Percentiles rank a stretch among this genome's conserved stretches.
Evolutionary conservation across 106 monocot genomes (phyloP).

Genomic region (Dactylorhiza incarnata): DNA sequence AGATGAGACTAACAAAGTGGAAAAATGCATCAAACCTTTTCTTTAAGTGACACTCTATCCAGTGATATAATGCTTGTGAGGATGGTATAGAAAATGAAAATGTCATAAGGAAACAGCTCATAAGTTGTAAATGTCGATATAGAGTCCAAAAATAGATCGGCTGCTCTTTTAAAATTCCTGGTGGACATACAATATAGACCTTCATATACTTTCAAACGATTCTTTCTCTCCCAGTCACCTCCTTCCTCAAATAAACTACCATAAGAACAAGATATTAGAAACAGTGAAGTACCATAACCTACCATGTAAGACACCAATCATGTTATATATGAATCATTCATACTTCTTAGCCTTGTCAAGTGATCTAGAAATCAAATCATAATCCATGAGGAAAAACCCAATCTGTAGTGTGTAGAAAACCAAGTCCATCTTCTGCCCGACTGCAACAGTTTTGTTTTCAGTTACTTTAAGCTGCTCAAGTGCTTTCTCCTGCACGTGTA

Average conservation of each 20-base stretch:
- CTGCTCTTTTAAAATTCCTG: conserved; percentile 90
- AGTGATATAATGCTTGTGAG: conserved; percentile 85
- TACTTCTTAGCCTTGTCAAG: conserved; percentile 99
- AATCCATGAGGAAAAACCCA: conserved; percentile 94
- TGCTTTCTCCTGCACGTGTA: conserved; percentile 70
- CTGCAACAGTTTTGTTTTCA: conserved; percentile 97
- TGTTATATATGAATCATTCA: not conserved
- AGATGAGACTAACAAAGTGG: not conserved
- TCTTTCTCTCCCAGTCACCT: conserved; percentile 99
- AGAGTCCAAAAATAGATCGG: conserved; percentile 80
- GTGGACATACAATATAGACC: conserved; percentile 93
- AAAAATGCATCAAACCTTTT: conserved; percentile 50
- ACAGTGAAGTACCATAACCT: not conserved
- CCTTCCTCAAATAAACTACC: conserved; percentile 98
- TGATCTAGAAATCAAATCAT: conserved; percentile 82
- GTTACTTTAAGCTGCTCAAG: conserved; percentile 94
- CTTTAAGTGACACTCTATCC: conserved; percentile 90
- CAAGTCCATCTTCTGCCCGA: conserved; percentile 98
- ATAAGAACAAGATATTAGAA: conserved; percentile 16
- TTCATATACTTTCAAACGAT: conserved; percentile 95
- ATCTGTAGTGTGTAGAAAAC: conserved; percentile 91
- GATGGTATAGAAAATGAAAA: conserved; percentile 89
- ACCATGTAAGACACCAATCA: not conserved
- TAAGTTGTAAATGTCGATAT: conserved; percentile 98
- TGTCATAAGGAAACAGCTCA: conserved; percentile 94